Evolutionary conservation across 768 basidiomycete genomes (phyloP), one percentile per base, ranked within the genome.

Genomic region (Boletus rex-veris): DNA sequence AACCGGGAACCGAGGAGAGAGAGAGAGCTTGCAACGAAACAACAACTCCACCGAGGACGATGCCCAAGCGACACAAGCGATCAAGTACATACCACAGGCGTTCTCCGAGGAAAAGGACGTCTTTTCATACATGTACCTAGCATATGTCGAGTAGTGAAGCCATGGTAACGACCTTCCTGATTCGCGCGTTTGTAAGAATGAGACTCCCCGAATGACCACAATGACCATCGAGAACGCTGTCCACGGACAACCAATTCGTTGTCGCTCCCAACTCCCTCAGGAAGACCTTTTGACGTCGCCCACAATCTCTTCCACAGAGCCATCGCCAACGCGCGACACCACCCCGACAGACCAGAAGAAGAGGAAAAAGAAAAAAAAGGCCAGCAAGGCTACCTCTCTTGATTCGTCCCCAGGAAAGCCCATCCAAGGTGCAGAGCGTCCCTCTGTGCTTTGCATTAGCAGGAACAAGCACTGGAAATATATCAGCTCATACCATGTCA

Each of bases 401-500:
- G 65, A 68, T 4, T 0, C 28, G n/a, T 37, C 55, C 14, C 59
- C 65, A 28, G 59, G 63, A 16, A 75, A 70, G 54, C 51, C 68
- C 33, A 66, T 64, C 19, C 70, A 71, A 28, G 79, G 80, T 28
- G 73, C 71, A 42, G 68, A 74, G 35, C 80, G 80, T 42, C 82
- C 82, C 15, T 78, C 85, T 1, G 82, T 88, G 35, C 79, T 94
- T 4, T 90, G 88, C 68, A 94, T 95, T 62, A 90, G 88, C 73
- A 81, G 92, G 60, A 93, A 94, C 75, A 95, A 95, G 70, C 92
- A 95, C 64, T 93, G 92, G 92, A 83, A 85, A 28, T 93, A 92
- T 64, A 93, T 94, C 72, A 91, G 88, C 71, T 91, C 91, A 21
- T 92, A 90, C 68, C 90, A 92, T 69, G 90, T 91, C 73, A 55